Conservation (phyloP, 1,284 basidiomycete species). For the Cutaneotrichosporon sp. region DNA sequence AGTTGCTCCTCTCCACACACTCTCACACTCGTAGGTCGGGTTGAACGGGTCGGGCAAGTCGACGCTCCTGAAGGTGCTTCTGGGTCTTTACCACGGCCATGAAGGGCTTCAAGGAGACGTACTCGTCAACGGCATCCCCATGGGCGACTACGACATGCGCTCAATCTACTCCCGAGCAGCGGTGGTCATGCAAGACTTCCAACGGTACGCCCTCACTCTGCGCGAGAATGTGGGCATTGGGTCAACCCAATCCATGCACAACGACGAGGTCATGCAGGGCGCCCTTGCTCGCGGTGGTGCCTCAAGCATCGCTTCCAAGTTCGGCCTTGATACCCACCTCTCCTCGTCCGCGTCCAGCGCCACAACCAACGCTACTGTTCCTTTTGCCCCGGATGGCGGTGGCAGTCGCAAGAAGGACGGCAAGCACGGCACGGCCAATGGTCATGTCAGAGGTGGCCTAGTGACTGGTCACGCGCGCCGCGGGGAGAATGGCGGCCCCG, state of each 20-base stretch:
- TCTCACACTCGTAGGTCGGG: background rate
- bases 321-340: slow-evolving; percentile 21
- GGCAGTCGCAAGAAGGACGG: slow-evolving; percentile 2
- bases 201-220: slow-evolving; percentile 70
- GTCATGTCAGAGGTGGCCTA: background rate
- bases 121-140: slow-evolving; percentile 65
- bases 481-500: background rate
- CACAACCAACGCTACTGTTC: background rate
- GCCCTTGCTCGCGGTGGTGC: slow-evolving; percentile 70
- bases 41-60: slow-evolving; percentile 19
- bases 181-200: slow-evolving; percentile 77
- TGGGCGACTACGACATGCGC: background rate
- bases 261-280: slow-evolving; percentile 58
- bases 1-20: background rate
- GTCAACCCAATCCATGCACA: slow-evolving; percentile 54
- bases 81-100: slow-evolving; percentile 64
- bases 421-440: background rate
- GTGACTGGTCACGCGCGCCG: background rate
- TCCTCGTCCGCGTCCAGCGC: slow-evolving; percentile 1
- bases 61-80: slow-evolving; percentile 63
- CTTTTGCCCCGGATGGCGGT: background rate
- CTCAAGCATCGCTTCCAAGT: slow-evolving; percentile 40
- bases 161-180: slow-evolving; percentile 71
- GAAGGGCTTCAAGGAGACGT: slow-evolving; percentile 57
- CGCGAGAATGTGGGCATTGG: slow-evolving; percentile 78